Evolutionary conservation across 208 protist genomes (phyloP).

Genomic region (Acanthamoeba castellanii): DNA sequence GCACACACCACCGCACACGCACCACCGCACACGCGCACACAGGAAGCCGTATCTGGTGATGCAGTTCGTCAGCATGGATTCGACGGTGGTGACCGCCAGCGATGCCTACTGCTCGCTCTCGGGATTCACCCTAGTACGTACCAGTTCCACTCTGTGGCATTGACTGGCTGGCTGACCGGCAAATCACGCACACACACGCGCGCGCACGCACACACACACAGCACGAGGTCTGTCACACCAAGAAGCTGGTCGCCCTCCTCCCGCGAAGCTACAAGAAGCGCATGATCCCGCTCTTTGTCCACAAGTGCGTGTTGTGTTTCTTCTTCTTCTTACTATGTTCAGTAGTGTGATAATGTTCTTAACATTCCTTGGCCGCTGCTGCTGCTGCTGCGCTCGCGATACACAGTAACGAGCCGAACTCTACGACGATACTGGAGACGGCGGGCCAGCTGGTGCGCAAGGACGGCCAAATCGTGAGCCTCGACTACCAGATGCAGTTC

Average conservation of each 20-base stretch:
- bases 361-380: no score
- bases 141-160: not conserved
- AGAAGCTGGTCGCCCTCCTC: slow-evolving; percentile 4
- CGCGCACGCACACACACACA: not conserved
- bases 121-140: not conserved
- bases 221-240: slow-evolving; percentile 13
- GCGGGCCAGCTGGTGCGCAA: not conserved
- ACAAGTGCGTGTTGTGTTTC: not conserved
- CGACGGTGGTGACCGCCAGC: not conserved
- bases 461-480: slow-evolving; percentile 6
- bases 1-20: no score
- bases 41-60: slow-evolving; percentile 31
- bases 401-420: not conserved
- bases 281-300: not conserved
- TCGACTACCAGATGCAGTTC: slow-evolving; percentile 47
- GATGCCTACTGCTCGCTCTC: slow-evolving; percentile 26
- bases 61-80: slow-evolving; percentile 34
- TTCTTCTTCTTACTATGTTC: no score
- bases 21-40: no score
- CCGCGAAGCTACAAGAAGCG: not conserved
- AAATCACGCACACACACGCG: not conserved
- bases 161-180: not conserved
- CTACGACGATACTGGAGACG: not conserved
- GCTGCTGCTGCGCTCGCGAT: not conserved
- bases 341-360: not conserved